Percentiles rank a stretch among this genome's conserved stretches.
These are phyloP conservation scores for Barnettozyma siamensis DNA, from an alignment of 805 yeast genomes.

Conservation along the genomic window DNA sequence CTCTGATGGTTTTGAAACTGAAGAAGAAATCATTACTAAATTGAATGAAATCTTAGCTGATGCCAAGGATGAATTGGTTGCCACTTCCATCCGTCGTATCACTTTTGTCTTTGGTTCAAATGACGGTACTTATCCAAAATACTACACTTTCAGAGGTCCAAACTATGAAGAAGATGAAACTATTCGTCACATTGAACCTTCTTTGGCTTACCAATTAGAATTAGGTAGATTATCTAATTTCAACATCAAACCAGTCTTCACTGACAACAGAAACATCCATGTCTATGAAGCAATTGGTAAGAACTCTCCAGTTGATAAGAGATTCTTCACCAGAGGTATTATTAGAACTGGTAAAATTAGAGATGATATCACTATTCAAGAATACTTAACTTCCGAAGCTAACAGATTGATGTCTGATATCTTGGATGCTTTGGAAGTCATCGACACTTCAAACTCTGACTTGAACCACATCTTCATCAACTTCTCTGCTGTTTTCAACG, in stretches of 20 bases:
- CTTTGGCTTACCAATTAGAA: slow-evolving; percentile 95
- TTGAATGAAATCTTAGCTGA: slow-evolving; percentile 63
- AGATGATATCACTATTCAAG: slow-evolving; percentile 88
- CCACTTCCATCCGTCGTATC: slow-evolving; percentile 81
- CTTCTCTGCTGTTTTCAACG: slow-evolving; percentile 92
- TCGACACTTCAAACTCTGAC: slow-evolving; percentile 92
- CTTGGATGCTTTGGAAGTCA: slow-evolving; percentile 88
- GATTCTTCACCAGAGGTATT: slow-evolving; percentile 96
- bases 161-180: slow-evolving; percentile 81
- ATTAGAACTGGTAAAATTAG: slow-evolving; percentile 93
- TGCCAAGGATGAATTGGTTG: slow-evolving; percentile 60
- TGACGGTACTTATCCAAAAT: slow-evolving; percentile 87
- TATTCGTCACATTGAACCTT: slow-evolving; percentile 97
- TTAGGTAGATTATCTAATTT: slow-evolving; percentile 91
- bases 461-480: slow-evolving; percentile 95
- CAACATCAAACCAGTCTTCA: slow-evolving; percentile 88
- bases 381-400: slow-evolving; percentile 93
- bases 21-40: slow-evolving; percentile 58
- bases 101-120: slow-evolving; percentile 83
- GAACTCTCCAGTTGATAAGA: slow-evolving; percentile 86
- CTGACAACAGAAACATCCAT: slow-evolving; percentile 95
- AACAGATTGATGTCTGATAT: slow-evolving; percentile 94
- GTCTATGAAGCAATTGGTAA: slow-evolving; percentile 96
- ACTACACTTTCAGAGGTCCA: slow-evolving; percentile 92
- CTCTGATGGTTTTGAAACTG: slow-evolving; percentile 68